A percentile compares a stretch with the other conserved stretches of the same genome.
phyloP scores from a whole-genome alignment of 768 basidiomycete genomes.

The Lentinula sp. region DNA sequence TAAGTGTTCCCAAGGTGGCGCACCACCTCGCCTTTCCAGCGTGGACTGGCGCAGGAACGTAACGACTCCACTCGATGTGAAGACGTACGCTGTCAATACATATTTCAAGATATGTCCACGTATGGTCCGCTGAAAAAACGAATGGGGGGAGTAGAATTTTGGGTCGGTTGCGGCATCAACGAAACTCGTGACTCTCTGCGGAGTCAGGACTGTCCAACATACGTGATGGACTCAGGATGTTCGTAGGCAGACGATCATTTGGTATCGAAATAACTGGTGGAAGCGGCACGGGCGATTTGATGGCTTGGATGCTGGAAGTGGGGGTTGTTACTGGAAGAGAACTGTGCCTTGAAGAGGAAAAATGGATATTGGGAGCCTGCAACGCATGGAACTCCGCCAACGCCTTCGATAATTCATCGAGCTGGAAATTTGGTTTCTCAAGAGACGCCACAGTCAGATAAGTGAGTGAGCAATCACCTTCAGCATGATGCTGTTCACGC shows the following conservation, averaged over 20 bases:
- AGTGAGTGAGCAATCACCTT: conserved; percentile 41
- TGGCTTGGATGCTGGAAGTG: not conserved
- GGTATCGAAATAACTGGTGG: not conserved
- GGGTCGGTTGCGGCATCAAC: not conserved
- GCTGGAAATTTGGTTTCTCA: conserved; percentile 26
- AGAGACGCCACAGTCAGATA: conserved; percentile 1
- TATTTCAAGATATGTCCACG: not conserved
- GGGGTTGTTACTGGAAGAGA: conserved; percentile 13
- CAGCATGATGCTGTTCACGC: conserved; percentile 66
- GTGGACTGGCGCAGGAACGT: not conserved
- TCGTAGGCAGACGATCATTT: not conserved
- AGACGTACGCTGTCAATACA: not conserved
- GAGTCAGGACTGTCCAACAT: conserved; percentile 31
- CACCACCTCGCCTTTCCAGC: not conserved
- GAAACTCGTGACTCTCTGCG: conserved; percentile 1
- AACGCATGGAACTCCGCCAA: conserved; percentile 45
- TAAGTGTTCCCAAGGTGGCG: not conserved
- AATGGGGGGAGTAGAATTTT: too few relatives aligned
- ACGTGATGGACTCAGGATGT: conserved; percentile 1
- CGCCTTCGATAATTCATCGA: conserved; percentile 50
- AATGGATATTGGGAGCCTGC: conserved; percentile 38
- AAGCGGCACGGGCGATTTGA: not conserved
- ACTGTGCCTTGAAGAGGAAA: conserved; percentile 24
- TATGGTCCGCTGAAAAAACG: not conserved
- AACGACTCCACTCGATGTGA: not conserved